Evolutionary conservation across 2,329 filamentous ascomycete species (phyloP).

Genomic region (Tympanopsis confertula): DNA sequence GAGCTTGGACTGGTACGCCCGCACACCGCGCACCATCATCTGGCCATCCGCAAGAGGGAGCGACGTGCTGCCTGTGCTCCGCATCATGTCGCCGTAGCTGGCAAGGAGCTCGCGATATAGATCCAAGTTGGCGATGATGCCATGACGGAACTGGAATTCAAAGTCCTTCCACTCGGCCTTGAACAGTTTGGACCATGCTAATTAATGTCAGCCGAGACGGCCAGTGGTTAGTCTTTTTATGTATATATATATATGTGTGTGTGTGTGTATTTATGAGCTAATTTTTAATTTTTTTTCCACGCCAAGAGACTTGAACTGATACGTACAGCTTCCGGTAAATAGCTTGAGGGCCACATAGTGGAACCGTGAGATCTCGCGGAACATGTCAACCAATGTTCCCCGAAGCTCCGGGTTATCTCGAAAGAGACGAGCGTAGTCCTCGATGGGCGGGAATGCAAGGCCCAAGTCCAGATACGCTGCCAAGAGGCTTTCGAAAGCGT

Average conservation of each 20-base stretch:
- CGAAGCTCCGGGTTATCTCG: neutral
- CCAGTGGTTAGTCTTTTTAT: too few species aligned
- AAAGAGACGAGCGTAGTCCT: neutral
- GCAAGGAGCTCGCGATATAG: neutral
- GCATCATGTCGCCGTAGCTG: neutral
- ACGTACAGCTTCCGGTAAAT: neutral
- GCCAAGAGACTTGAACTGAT: too few species aligned
- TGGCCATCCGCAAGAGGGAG: neutral
- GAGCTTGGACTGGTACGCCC: neutral
- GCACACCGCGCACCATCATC: neutral
- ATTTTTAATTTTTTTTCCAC: too few species aligned
- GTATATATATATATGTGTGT: too few species aligned
- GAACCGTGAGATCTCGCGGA: neutral
- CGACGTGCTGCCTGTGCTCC: neutral
- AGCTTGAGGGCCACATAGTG: neutral
- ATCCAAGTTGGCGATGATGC: neutral
- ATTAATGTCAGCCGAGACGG: too few species aligned
- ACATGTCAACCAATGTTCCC: neutral
- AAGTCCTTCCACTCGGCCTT: neutral
- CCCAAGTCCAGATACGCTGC: neutral
- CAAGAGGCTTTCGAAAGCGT: neutral
- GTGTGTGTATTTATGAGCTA: too few species aligned
- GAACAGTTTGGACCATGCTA: neutral
- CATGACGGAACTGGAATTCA: neutral
- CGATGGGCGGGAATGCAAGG: neutral